phyloP scores from a whole-genome alignment of 805 yeast species.

The Starmerella vaccinii region DNA sequence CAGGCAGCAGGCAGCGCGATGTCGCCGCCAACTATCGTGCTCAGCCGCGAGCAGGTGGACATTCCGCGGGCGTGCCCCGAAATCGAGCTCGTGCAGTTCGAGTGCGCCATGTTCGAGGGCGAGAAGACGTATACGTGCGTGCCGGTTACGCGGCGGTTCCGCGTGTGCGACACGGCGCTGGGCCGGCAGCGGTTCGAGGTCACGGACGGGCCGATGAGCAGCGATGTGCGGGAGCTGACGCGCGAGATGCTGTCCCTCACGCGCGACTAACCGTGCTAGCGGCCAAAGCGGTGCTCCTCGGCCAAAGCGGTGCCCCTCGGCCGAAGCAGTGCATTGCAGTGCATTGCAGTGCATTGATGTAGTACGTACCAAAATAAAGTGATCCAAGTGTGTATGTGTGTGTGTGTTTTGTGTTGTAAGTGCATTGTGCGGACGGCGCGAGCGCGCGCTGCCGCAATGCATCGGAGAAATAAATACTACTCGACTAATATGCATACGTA shows the following conservation, averaged over 20 bases:
- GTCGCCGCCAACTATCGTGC: slow-evolving; percentile 21
- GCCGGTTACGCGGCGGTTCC: slow-evolving; percentile 13
- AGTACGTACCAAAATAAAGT: no score
- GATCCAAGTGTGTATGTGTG: no score
- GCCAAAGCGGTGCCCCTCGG: no score
- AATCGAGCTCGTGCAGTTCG: slow-evolving; percentile 15
- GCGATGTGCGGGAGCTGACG: slow-evolving; percentile 1
- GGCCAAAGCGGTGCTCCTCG: no score
- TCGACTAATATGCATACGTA: no score
- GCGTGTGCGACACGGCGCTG: slow-evolving; percentile 13
- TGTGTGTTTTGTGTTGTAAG: no score
- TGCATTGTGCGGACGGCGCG: neutral
- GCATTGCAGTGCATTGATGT: no score
- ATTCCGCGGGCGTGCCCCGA: slow-evolving; percentile 16
- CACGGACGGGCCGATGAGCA: slow-evolving; percentile 2
- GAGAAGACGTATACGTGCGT: slow-evolving; percentile 6
- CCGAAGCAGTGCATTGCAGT: no score
- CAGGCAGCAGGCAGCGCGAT: neutral
- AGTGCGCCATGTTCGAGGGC: slow-evolving; percentile 13
- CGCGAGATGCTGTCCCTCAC: slow-evolving; percentile 11
- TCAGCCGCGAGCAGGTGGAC: slow-evolving; percentile 8
- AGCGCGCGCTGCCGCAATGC: no score
- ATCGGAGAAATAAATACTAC: no score
- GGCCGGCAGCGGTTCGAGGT: slow-evolving; percentile 16
- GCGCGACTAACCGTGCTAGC: no score